Percentiles rank a stretch among this genome's conserved stretches.
Conservation (phyloP, 2,329 filamentous ascomycete species). For the Ceratocystis destructans region DNA sequence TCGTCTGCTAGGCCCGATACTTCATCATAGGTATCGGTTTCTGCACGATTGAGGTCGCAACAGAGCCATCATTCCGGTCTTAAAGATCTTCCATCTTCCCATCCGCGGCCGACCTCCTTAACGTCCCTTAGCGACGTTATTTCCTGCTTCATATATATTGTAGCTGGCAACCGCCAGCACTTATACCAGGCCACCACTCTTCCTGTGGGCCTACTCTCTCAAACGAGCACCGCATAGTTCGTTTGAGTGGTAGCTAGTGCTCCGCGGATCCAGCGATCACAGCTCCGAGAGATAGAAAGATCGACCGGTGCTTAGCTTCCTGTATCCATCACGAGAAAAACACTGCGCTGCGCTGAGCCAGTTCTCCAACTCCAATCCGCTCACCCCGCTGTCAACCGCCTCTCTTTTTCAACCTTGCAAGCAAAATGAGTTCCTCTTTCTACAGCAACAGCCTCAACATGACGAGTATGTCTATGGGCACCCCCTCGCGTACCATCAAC, state of each 20-base stretch:
- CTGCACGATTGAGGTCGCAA: slow-evolving; percentile 50
- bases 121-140: slow-evolving; percentile 58
- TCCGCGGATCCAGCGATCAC: slow-evolving; percentile 51
- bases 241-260: slow-evolving; percentile 97
- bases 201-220: slow-evolving; percentile 93
- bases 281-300: slow-evolving; percentile 13
- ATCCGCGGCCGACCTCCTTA: slow-evolving; percentile 84
- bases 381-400: slow-evolving; percentile 2
- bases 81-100: slow-evolving; percentile 67
- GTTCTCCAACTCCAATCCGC: background rate
- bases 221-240: slow-evolving; percentile 86
- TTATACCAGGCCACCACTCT: slow-evolving; percentile 38
- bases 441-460: slow-evolving; percentile 16
- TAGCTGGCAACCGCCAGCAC: slow-evolving; percentile 82
- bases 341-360: slow-evolving; percentile 6
- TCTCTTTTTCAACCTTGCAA: slow-evolving; percentile 21
- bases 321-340: slow-evolving; percentile 14
- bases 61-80: slow-evolving; percentile 76
- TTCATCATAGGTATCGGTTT: slow-evolving; percentile 68
- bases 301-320: slow-evolving; percentile 14
- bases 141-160: slow-evolving; percentile 32
- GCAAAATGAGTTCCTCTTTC: slow-evolving; percentile 19
- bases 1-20: slow-evolving; percentile 71
- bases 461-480: slow-evolving; percentile 52
- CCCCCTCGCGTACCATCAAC: slow-evolving; percentile 90